Evolutionary conservation across 2,329 filamentous ascomycete genomes (phyloP), one percentile per base, ranked within the genome.

Genomic region (Pestalotiopsis sp.): DNA sequence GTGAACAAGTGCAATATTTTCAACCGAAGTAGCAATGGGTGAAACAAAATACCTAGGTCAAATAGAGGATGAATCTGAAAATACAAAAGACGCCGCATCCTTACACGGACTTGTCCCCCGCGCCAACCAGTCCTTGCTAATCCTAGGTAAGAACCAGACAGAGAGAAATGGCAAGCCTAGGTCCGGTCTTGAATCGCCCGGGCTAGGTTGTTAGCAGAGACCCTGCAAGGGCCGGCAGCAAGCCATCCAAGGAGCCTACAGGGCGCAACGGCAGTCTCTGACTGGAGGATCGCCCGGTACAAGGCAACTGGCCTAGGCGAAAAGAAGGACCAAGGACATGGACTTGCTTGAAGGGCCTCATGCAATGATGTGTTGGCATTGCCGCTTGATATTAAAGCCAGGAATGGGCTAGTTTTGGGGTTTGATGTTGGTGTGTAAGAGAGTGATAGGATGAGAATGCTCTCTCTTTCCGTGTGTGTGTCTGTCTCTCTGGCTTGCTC

Each of bases 291-390:
- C 45, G 45, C 45, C 45, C 45, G 70, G 73, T 73, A 76, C 74
- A 73, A 76, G 76, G 78, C 79, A 81, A 65, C 68, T 9, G 31
- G 7, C 31, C 31, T 69, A 69, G 68, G 68, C 68, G 80, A 77
- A 80, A 31, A 62, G 76, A 80, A 20, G 17, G 77, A 77, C 79
- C 77, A 80, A 81, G 80, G 75, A 79, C 80, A 52, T 52, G 45
- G 45, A 52, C 45, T 49, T 49, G 45, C 45, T 52, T 80, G 77
- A 17, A 80, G 80, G 80, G 81, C 77, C 83, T 86, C 85, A 92
- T 91, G 91, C 90, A 92, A 81, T 89, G 90, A 92, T 92, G 91
- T 90, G 90, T 88, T 92, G 91, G 89, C 90, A 92, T 81, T 88
- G 86, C 87, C 80, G 82, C 83, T 87, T 84, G 83, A 86, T 83